Percentiles rank a stretch among this genome's conserved stretches.
Evolutionary conservation across 2,329 filamentous ascomycete species (phyloP).

Genomic region (Aspergillus aculeatus): DNA sequence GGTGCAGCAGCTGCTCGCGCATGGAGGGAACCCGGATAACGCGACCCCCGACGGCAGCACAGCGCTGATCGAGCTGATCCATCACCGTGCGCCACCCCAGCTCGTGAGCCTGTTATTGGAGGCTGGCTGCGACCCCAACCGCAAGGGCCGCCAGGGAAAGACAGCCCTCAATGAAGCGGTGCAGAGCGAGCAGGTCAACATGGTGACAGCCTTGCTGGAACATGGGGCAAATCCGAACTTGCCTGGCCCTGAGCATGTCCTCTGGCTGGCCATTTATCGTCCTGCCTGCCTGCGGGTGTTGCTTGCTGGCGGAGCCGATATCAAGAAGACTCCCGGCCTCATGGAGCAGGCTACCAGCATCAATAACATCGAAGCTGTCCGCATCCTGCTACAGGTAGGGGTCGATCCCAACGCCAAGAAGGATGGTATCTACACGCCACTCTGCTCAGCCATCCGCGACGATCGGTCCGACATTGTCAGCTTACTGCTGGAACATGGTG

Average conservation of each 20-base stretch:
- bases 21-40: slow-evolving; percentile 59
- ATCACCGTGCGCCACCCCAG: slow-evolving; percentile 55
- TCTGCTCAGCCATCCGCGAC: slow-evolving; percentile 68
- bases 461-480: slow-evolving; percentile 62
- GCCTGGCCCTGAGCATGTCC: slow-evolving; percentile 66
- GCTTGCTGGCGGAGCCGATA: slow-evolving; percentile 59
- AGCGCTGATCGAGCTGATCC: slow-evolving; percentile 60
- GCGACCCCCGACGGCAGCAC: slow-evolving; percentile 59
- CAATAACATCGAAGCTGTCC: slow-evolving; percentile 63
- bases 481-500: slow-evolving; percentile 55
- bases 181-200: slow-evolving; percentile 54
- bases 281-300: slow-evolving; percentile 59
- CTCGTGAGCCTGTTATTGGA: slow-evolving; percentile 61
- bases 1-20: slow-evolving; percentile 59
- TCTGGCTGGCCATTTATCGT: slow-evolving; percentile 65
- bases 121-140: slow-evolving; percentile 59
- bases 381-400: slow-evolving; percentile 57
- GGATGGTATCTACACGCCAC: slow-evolving; percentile 66
- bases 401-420: slow-evolving; percentile 63
- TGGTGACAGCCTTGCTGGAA: slow-evolving; percentile 55
- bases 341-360: slow-evolving; percentile 64
- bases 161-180: slow-evolving; percentile 65
- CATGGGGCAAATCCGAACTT: slow-evolving; percentile 66
- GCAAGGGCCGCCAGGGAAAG: slow-evolving; percentile 61
- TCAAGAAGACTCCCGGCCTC: slow-evolving; percentile 60